phyloP scores from a whole-genome alignment of 192 early-diverging fungal species.

The Paraglomus occultum region DNA sequence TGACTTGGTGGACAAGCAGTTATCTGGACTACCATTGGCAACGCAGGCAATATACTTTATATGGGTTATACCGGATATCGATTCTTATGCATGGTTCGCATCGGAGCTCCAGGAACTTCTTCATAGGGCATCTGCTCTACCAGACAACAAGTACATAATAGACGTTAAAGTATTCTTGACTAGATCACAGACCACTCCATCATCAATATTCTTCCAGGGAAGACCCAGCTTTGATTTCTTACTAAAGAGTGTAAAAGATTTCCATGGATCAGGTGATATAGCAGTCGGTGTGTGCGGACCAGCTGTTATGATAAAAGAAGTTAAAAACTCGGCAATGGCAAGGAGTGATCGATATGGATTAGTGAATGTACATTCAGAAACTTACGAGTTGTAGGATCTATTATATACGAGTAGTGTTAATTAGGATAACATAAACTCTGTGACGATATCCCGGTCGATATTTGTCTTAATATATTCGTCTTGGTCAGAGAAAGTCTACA shows the following conservation, averaged over 20 bases:
- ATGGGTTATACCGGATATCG: slow-evolving; percentile 39
- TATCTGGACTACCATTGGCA: slow-evolving; percentile 30
- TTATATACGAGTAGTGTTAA: no score
- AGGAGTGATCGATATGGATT: slow-evolving; percentile 19
- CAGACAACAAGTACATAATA: slow-evolving; percentile 2
- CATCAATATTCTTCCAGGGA: slow-evolving; percentile 22
- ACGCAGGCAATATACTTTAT: slow-evolving; percentile 39
- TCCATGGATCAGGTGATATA: slow-evolving; percentile 21
- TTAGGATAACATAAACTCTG: no score
- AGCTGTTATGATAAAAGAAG: slow-evolving; percentile 30
- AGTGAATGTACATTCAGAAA: slow-evolving; percentile 39
- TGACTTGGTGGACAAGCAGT: slow-evolving; percentile 37
- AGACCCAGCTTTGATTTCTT: slow-evolving; percentile 32
- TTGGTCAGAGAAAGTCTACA: no score
- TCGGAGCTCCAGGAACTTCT: neutral
- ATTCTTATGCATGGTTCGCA: slow-evolving; percentile 24
- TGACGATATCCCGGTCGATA: no score
- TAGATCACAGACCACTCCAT: slow-evolving; percentile 13
- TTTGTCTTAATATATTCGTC: no score
- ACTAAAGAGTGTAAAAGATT: slow-evolving; percentile 31
- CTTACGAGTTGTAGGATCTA: slow-evolving; percentile 39
- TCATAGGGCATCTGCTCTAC: neutral
- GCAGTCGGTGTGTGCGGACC: slow-evolving; percentile 43
- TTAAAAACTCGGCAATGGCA: slow-evolving; percentile 32
- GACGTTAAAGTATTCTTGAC: slow-evolving; percentile 19